Conservation (phyloP, 1,284 basidiomycete species). For the Tranzscheliella williamsii region DNA sequence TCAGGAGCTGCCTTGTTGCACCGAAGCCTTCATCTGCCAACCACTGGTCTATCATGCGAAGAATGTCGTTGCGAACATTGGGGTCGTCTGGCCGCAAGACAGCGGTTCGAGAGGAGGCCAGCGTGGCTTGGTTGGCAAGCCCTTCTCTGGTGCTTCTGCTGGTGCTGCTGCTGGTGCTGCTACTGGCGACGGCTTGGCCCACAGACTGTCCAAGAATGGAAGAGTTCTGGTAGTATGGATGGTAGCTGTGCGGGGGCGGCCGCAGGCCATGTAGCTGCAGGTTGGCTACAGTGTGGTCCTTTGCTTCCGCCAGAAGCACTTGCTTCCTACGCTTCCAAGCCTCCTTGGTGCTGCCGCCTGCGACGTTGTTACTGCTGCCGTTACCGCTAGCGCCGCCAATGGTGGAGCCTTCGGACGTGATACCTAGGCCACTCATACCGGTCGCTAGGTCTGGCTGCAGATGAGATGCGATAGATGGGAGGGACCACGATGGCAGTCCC, state of each 20-base stretch:
- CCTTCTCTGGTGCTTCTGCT: conserved; percentile 2
- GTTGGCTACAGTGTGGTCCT: conserved; percentile 46
- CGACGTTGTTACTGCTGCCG: not conserved
- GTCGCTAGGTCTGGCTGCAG: conserved; percentile 13
- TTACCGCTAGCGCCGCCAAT: not conserved
- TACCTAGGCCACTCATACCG: conserved; percentile 19
- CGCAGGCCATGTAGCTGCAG: conserved; percentile 46
- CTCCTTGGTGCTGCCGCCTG: conserved; percentile 34
- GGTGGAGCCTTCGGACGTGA: conserved; percentile 1
- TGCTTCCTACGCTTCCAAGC: conserved; percentile 49
- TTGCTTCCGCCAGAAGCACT: conserved; percentile 40
- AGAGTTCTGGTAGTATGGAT: conserved; percentile 31
- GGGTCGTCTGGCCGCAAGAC: conserved; percentile 50
- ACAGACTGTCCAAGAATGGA: conserved; percentile 26
- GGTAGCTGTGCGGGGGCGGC: conserved; percentile 34
- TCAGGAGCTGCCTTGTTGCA: conserved; percentile 60
- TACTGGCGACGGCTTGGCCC: conserved; percentile 13
- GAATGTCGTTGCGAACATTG: conserved; percentile 48
- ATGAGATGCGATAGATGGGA: too few species aligned
- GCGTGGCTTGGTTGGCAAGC: conserved; percentile 19
- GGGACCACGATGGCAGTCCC: too few species aligned
- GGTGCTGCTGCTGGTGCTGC: conserved; percentile 4
- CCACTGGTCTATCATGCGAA: conserved; percentile 62
- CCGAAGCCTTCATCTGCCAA: conserved; percentile 62
- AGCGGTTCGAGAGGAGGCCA: conserved; percentile 40